Evolutionary conservation across 169 alveolate species (phyloP), one percentile per base, ranked within the genome.

Genomic region (Cryptosporidium viatorum): DNA sequence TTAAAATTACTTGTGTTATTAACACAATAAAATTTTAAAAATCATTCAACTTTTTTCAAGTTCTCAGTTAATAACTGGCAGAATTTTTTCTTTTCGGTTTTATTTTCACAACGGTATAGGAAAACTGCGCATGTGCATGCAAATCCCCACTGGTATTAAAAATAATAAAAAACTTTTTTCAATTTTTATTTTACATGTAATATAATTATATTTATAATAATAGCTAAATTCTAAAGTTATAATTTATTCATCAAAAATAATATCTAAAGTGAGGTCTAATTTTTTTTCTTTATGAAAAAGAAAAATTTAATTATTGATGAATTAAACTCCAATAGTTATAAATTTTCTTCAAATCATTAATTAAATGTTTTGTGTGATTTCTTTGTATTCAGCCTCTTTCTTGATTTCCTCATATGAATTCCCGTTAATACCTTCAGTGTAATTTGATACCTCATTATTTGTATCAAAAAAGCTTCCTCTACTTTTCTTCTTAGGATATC

Each of bases 121-220:
- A 69, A 71, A 52, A 71, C 85, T 71, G 85, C 70, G 85, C 85
- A 71, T 71, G 85, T 29, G 50, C 85, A 71, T 71, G 85, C 70
- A 71, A 71, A 31, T 4, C 48, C 55, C 70, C 85, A 65, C 71
- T 51, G 71, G 48, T 65, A 65, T n/a, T 31, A 65, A 33, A 65
- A 26, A 10, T n/a, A 9, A 65, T n/a, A 31, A 65, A 65, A 65
- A 31, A 29, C 26, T 21, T 16, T 23, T 31, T 71, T n/a, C 35
- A 31, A 14, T 31, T 45, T 50, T 16, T 23, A 50, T 71, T n/a
- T 29, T 71, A 71, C 67, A 55, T 55, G 67, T 23, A 55, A 55
- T 55, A 55, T 55, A 55, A n/a, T 55, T n/a, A 55, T 21, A 55
- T 55, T 55, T 55, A 55, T 55, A 55, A 55, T 33, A 18, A 65